Evolutionary conservation across 106 monocot genomes (phyloP).

Genomic region (Phalaenopsis aphrodite): DNA sequence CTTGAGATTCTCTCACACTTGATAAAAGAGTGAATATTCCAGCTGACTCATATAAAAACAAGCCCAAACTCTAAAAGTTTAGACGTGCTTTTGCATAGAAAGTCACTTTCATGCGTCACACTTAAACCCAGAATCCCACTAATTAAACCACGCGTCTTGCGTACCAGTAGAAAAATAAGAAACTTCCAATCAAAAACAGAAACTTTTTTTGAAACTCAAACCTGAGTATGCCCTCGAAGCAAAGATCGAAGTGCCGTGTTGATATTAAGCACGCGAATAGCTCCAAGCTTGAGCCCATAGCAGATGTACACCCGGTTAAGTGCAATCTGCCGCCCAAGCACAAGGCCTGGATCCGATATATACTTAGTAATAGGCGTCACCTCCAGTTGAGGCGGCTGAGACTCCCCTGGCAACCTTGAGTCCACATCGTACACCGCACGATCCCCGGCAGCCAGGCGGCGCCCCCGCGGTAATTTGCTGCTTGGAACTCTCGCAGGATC

Average conservation of each 20-base stretch:
- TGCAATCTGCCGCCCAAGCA: conserved; percentile 92
- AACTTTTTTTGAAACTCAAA: conserved; percentile 6
- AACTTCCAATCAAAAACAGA: background rate
- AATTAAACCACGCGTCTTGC: background rate
- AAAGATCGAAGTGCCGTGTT: conserved; percentile 81
- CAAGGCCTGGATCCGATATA: conserved; percentile 79
- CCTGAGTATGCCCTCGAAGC: conserved; percentile 90
- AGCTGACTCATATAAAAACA: background rate
- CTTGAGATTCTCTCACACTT: background rate
- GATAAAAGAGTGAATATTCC: background rate
- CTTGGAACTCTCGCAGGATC: conserved; percentile 50
- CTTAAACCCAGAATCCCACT: background rate
- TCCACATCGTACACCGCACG: conserved; percentile 79
- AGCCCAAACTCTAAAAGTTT: background rate
- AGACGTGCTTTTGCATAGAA: background rate
- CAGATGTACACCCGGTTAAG: conserved; percentile 90
- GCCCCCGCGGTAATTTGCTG: conserved; percentile 69
- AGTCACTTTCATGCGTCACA: background rate
- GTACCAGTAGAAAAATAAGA: background rate
- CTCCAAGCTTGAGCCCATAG: conserved; percentile 81
- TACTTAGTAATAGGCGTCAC: conserved; percentile 98
- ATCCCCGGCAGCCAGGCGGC: conserved; percentile 43
- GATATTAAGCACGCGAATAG: conserved; percentile 84
- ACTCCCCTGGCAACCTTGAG: conserved; percentile 50
- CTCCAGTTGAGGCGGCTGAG: conserved; percentile 84